Base-by-base conservation (phyloP, 2,329 filamentous ascomycete species). In the Curvularia sp. region DNA sequence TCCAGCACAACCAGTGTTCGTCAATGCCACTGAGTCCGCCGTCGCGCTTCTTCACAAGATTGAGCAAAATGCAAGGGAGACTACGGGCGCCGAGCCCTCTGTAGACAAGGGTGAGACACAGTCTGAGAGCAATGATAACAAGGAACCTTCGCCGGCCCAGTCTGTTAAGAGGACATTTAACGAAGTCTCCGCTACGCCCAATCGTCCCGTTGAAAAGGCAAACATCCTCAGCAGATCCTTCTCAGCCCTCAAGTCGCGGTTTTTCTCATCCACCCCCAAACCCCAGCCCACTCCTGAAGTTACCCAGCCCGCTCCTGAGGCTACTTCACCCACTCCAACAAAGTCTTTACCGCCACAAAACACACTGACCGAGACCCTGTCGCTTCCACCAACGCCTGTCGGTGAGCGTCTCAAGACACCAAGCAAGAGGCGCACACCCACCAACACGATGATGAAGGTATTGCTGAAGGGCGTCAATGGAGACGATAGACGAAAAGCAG, bases 361-460 rank as follows among this genome's bases (percentile, higher is more conserved):
- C 49, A 58, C 63, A 1, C 22, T 72, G 8, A 72, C 70, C 0
- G 67, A 69, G 57, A 49, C 52, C 2, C 66, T 73, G 8, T 68
- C 69, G 0, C 57, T 67, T 9, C 66, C 69, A 24, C 71, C 71
- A 8, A 72, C 71, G 15, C 68, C 70, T 13, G 57, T 74, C 5
- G 69, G 70, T 39, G 67, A 74, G 54, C 71, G 68, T 30, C 44
- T 60, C 39, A 65, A 63, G 60, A 58, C 61, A 3, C 58, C 53
- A 10, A 51, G 38, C 20, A 68, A 64, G 60, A 67, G 59, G 53
- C 51, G 50, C 5, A 62, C 52, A 49, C 64, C 61, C 46, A 63
- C 57, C 20, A 60, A 58, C 18, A 55, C 57, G 1, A 61, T 72
- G 38, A 33, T 67, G 47, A 66, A 56, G 13, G 51, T 65, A 3